Evolutionary conservation across 2,329 filamentous ascomycete species (phyloP), one percentile per base, ranked within the genome.

Genomic region (Rutstroemia sp.): DNA sequence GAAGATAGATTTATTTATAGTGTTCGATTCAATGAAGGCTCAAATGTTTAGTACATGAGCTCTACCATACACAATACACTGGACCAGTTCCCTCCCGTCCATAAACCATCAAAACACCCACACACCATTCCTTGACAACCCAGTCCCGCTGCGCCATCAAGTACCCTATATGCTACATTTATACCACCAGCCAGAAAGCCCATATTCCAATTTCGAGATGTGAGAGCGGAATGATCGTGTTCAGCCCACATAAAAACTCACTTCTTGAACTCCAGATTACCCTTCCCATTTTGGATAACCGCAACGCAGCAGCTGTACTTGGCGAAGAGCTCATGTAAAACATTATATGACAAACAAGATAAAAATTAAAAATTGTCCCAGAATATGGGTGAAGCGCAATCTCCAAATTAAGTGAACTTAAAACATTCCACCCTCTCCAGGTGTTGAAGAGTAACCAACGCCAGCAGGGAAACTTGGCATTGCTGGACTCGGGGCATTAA

Each of bases 401-500:
- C 5, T 27, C 21, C 46, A 14, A 23, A 4, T 50, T 53, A 54
- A 48, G 51, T 21, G 57, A 60, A 38, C 38, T 54, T 60, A 68
- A 58, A 68, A 68, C 66, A 68, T 68, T n/a, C 60, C 64, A 10
- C 66, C 66, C 12, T 66, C 65, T 10, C 44, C 38, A 39, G 25
- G 23, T 30, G 46, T 23, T 14, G 17, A 27, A 10, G 46, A 30
- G 19, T 27, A 36, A 14, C 30, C 42, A 47, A 27, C 19, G 27
- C 47, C 62, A 51, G 40, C 34, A 45, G 57, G 36, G 30, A 58
- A 63, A 34, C 52, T 53, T 16, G 67, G 66, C 58, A 67, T 61
- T 21, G 65, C 65, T 27, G 67, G 64, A 57, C 63, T 67, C 27
- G 67, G 65, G 21, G 56, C 45, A 9, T 64, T 63, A 30, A 54